Conservation (phyloP, 176 grass and related monocot species). For the Eleusine coracana region DNA sequence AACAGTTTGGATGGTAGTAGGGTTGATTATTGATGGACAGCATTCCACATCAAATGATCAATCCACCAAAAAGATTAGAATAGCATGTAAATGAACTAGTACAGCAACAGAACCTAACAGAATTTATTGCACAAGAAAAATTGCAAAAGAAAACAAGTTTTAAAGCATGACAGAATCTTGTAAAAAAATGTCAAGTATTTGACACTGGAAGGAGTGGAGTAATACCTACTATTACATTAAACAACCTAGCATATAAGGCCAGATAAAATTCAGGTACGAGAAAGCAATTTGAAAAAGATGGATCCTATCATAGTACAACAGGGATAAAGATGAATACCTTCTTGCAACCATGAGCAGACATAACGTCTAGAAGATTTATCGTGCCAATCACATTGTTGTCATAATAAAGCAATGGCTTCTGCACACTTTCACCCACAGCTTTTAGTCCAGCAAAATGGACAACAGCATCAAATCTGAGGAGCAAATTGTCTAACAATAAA, state of each 20-base stretch:
- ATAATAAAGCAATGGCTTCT: constrained; percentile 92
- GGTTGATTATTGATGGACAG: background rate
- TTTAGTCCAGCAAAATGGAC: constrained; percentile 85
- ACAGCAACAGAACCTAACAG: background rate
- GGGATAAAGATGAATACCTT: constrained; percentile 55
- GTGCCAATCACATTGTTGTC: constrained; percentile 81
- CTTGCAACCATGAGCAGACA: constrained; percentile 79
- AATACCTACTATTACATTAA: constrained; percentile 5
- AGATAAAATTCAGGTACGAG: constrained; percentile 35
- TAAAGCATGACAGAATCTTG: background rate
- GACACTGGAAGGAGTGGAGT: background rate
- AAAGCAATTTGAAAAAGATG: constrained; percentile 1
- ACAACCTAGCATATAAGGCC: constrained; percentile 2
- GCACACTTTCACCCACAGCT: constrained; percentile 84
- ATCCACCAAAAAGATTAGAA: background rate
- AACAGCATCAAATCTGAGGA: constrained; percentile 78
- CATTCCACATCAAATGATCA: background rate
- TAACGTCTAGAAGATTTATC: constrained; percentile 86
- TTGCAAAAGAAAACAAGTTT: background rate
- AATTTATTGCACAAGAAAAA: constrained; percentile 4
- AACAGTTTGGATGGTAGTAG: background rate
- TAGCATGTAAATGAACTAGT: background rate
- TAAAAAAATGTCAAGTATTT: background rate
- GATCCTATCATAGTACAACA: background rate
- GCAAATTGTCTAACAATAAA: constrained; percentile 40